Conservation (phyloP, 2,329 filamentous ascomycete species). For the Juglanconis oblonga region DNA sequence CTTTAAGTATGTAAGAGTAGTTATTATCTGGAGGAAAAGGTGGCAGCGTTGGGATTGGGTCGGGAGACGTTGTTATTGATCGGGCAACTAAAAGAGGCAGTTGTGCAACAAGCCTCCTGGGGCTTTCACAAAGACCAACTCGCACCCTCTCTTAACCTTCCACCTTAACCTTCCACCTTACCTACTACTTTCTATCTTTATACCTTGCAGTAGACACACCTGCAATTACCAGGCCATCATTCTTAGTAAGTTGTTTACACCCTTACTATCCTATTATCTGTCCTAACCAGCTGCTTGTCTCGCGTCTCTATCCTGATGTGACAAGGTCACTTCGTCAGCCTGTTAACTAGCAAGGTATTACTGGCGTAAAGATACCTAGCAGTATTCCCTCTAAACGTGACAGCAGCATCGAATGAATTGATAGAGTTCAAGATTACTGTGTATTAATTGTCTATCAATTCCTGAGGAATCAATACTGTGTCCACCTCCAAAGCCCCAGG, state of each 20-base stretch:
- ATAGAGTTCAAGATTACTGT: too few relatives aligned
- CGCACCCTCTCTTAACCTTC: background rate
- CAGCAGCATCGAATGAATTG: too few relatives aligned
- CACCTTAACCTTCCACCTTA: background rate
- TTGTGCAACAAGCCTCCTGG: background rate
- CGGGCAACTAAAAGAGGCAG: background rate
- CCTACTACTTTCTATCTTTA: background rate
- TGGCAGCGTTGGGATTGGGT: background rate
- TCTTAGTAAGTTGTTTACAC: background rate
- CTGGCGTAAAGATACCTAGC: too few relatives aligned
- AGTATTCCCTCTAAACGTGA: too few relatives aligned
- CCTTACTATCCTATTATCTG: background rate
- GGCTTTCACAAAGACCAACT: background rate
- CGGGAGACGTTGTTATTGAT: background rate
- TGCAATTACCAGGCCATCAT: background rate
- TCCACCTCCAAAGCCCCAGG: too few relatives aligned
- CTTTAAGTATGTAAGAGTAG: background rate
- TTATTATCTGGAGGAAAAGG: background rate
- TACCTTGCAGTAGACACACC: background rate
- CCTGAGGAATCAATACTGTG: too few relatives aligned
- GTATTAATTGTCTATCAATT: too few relatives aligned
- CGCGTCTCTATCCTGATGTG: too few relatives aligned
- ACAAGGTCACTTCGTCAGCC: too few relatives aligned
- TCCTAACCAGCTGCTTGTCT: background rate
- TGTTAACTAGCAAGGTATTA: too few relatives aligned